These are phyloP conservation scores for Coprinopsis cinerea DNA, from an alignment of 768 basidiomycete genomes.

Conservation along the genomic window DNA sequence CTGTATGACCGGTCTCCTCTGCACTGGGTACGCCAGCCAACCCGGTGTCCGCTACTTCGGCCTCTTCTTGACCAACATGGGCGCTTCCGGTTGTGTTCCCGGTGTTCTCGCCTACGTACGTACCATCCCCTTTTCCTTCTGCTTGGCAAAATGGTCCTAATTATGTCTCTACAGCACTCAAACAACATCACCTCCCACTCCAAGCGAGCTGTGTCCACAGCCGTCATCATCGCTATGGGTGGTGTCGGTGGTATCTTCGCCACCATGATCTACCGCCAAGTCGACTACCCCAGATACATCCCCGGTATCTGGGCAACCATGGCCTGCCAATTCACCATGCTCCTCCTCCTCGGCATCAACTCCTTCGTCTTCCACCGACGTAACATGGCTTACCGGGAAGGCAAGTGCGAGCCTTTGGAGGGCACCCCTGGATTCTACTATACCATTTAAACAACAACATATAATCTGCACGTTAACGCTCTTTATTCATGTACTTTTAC, in stretches of 20 bases:
- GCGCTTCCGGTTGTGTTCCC: conserved; percentile 30
- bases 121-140: background rate
- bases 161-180: background rate
- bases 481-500: too few relatives aligned
- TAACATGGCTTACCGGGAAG: conserved; percentile 27
- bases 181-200: conserved; percentile 3
- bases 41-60: conserved; percentile 31
- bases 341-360: conserved; percentile 23
- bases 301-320: conserved; percentile 32
- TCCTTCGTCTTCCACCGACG: conserved; percentile 22
- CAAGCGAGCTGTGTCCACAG: conserved; percentile 34
- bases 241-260: conserved; percentile 35
- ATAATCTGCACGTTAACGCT: too few relatives aligned
- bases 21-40: conserved; percentile 24
- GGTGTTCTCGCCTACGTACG: conserved; percentile 34
- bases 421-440: conserved; percentile 35
- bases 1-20: conserved; percentile 26
- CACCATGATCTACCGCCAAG: conserved; percentile 30
- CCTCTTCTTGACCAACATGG: conserved; percentile 28
- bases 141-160: background rate
- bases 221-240: conserved; percentile 28
- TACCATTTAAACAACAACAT: conserved; percentile 35
- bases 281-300: conserved; percentile 28
- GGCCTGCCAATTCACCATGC: conserved; percentile 28
- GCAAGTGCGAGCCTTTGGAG: conserved; percentile 24